Evolutionary conservation across 345 rosid species (phyloP), one percentile per base, ranked within the genome.

Genomic region (Acer negundo): DNA sequence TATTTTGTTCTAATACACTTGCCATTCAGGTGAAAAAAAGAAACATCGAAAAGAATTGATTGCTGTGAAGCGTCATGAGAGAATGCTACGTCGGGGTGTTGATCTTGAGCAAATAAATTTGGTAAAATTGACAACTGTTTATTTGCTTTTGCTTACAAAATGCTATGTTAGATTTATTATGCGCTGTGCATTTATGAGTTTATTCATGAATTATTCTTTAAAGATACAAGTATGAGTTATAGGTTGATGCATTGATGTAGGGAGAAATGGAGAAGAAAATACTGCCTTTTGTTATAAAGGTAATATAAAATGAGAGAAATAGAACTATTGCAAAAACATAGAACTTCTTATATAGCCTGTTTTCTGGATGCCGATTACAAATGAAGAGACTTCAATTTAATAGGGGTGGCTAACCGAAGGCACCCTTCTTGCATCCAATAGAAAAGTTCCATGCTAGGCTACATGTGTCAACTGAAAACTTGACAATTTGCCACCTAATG

Each of bases 71-170:
- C 94, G 91, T 49, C 94, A 88, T 55, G 92, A 87, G 73, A 89
- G 98, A 86, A 92, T 91, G 98, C 75, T 88, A 78, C 75, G 51
- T 67, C 85, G 95, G 23, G 98, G 97, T 72, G 94, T 96, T 75
- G 94, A 92, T 82, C 89, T 91, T 70, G 88, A 86, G 77, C 82
- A 87, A 75, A 81, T 96, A 86, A 94, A 92, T 84, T 79, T 35
- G 87, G 93, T 92, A 85, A 73, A 59, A 35, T 16, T 24, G 74
- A 64, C 35, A 64, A 42, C 31, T 65, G 73, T 62, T 7, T n/a
- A 17, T 26, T 26, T 70, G 42, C 47, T 67, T 56, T 68, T 35
- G 23, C 23, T 66, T 40, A 53, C 55, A 49, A 49, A 49, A 16
- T 53, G 7, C 20, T 51, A 49, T 51, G 19, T 15, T 51, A 19